phyloP scores from a whole-genome alignment of 495 filamentous ascomycete species.

The Jackrogersella minutella region DNA sequence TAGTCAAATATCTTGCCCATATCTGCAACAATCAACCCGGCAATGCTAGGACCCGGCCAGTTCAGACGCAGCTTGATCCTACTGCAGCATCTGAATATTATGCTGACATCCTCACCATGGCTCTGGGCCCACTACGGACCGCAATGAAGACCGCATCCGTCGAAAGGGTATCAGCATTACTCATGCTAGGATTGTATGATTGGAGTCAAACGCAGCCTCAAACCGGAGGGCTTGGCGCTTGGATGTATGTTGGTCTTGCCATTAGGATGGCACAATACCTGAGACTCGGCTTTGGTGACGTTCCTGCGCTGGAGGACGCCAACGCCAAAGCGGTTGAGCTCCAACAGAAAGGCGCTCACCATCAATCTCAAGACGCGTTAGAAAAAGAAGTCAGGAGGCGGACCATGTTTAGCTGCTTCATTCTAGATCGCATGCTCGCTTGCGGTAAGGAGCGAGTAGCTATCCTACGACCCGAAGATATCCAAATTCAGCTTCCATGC shows the following conservation, averaged over 20 bases:
- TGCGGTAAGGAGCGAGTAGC: conserved; percentile 77
- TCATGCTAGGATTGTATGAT: conserved; percentile 86
- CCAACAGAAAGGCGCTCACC: conserved; percentile 20
- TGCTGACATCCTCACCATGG: conserved; percentile 72
- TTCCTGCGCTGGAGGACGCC: conserved; percentile 23
- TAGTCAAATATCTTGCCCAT: conserved; percentile 69
- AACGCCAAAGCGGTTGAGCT: conserved; percentile 53
- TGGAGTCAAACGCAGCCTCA: conserved; percentile 73
- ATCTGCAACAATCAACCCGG: conserved; percentile 45
- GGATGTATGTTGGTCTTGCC: conserved; percentile 79
- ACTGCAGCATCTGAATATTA: conserved; percentile 80
- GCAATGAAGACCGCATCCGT: conserved; percentile 67
- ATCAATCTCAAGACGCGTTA: conserved; percentile 63
- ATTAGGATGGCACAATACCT: conserved; percentile 77
- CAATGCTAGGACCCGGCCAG: conserved; percentile 47
- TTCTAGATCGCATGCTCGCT: conserved; percentile 80
- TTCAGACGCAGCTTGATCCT: conserved; percentile 58
- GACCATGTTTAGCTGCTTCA: conserved; percentile 87
- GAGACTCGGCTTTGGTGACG: conserved; percentile 71
- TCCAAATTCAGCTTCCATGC: conserved; percentile 73
- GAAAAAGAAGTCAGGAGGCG: conserved; percentile 79
- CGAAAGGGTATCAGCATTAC: conserved; percentile 75
- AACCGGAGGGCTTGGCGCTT: conserved; percentile 73
- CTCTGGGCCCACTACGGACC: conserved; percentile 64
- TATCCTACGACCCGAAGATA: conserved; percentile 71